Evolutionary conservation across 345 rosid species (phyloP).

Genomic region (Raphanus raphanistrum): DNA sequence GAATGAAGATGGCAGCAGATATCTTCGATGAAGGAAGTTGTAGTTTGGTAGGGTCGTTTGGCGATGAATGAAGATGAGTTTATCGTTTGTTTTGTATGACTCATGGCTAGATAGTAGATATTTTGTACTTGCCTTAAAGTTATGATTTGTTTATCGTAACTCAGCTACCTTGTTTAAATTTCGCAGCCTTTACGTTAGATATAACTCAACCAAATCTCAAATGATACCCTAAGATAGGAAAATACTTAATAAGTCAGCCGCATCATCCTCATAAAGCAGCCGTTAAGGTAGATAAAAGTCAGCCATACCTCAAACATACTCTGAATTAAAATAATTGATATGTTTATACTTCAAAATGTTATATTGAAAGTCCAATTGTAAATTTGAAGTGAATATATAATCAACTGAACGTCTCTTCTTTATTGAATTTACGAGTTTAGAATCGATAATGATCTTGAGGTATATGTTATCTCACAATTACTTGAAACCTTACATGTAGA

Average conservation of each 20-base stretch:
- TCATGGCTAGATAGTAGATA: too few relatives aligned
- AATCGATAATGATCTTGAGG: not conserved
- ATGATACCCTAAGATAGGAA: not conserved
- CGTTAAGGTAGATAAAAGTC: not conserved
- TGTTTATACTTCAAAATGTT: not conserved
- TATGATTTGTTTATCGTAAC: not conserved
- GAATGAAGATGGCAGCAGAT: not conserved
- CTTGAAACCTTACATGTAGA: not conserved
- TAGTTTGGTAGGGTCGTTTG: not conserved
- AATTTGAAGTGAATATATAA: not conserved
- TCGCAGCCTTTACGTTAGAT: not conserved
- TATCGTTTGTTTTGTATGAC: too few relatives aligned
- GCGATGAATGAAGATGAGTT: not conserved
- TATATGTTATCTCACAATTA: not conserved
- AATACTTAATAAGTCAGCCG: too few relatives aligned
- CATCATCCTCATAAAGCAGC: not conserved
- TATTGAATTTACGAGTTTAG: not conserved
- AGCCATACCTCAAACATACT: not conserved
- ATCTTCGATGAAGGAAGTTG: not conserved
- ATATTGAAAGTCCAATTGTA: not conserved
- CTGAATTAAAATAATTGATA: not conserved
- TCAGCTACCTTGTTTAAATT: not conserved
- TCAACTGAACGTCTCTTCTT: not conserved
- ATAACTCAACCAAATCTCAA: not conserved
- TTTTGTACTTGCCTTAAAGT: too few relatives aligned